Evolutionary conservation across 768 basidiomycete genomes (phyloP).

Genomic region (Filobasidium floriforme): DNA sequence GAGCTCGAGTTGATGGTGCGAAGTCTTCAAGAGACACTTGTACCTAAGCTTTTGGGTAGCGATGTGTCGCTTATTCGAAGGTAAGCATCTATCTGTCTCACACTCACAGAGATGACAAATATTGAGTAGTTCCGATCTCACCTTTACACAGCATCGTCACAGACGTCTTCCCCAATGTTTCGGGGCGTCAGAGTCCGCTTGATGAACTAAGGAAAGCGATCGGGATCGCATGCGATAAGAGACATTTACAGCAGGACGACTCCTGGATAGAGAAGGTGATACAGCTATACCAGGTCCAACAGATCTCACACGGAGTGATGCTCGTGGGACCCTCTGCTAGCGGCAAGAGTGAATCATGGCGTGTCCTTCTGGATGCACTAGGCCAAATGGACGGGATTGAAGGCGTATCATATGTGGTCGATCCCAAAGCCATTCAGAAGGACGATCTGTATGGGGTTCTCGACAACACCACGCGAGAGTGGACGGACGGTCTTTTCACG

Average conservation of each 20-base stretch:
- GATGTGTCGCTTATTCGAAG: conserved; percentile 91
- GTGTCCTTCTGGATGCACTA: conserved; percentile 78
- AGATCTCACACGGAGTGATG: conserved; percentile 99
- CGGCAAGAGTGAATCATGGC: conserved; percentile 96
- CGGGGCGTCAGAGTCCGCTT: conserved; percentile 80
- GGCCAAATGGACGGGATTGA: conserved; percentile 86
- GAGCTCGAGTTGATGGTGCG: conserved; percentile 98
- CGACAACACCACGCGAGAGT: conserved; percentile 93
- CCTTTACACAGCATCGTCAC: conserved; percentile 62
- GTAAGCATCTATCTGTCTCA: conserved; percentile 48
- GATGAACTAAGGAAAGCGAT: conserved; percentile 79
- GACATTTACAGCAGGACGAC: conserved; percentile 75
- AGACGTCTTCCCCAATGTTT: conserved; percentile 94
- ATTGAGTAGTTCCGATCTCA: neutral
- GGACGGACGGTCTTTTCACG: conserved; percentile 98
- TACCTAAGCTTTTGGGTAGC: conserved; percentile 93
- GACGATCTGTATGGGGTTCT: conserved; percentile 95
- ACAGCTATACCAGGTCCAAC: conserved; percentile 97
- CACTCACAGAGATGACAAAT: conserved; percentile 1
- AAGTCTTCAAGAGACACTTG: conserved; percentile 96
- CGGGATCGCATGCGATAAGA: conserved; percentile 73
- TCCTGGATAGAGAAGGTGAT: conserved; percentile 91
- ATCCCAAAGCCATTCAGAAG: conserved; percentile 98
- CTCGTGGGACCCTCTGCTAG: conserved; percentile 98
- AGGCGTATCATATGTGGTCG: conserved; percentile 91